phyloP scores from a whole-genome alignment of 805 yeast genomes.

The Saturnispora galanensis region DNA sequence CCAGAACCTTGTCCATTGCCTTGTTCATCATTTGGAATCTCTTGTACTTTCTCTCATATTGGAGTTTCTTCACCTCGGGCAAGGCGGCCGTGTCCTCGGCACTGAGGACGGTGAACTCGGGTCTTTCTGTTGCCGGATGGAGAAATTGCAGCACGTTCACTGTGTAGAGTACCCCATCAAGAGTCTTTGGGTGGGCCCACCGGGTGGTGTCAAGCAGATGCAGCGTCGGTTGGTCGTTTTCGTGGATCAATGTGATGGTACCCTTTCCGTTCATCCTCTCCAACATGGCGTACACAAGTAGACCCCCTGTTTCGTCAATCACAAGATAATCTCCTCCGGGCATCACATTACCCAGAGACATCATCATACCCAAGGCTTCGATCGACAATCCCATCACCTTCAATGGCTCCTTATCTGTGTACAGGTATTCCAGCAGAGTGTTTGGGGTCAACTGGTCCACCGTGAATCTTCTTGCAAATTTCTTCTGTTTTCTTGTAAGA shows the following conservation, averaged over 20 bases:
- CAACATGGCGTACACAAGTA: slow-evolving; percentile 73
- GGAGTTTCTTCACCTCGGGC: slow-evolving; percentile 51
- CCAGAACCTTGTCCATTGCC: slow-evolving; percentile 40
- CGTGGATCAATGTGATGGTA: slow-evolving; percentile 65
- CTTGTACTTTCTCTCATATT: slow-evolving; percentile 55
- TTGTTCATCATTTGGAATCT: slow-evolving; percentile 43
- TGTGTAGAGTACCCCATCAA: slow-evolving; percentile 34
- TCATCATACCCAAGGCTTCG: slow-evolving; percentile 69
- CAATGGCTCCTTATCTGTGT: slow-evolving; percentile 65
- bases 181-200: slow-evolving; percentile 32
- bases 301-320: slow-evolving; percentile 91
- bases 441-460: slow-evolving; percentile 67
- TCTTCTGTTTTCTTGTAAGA: slow-evolving; percentile 81
- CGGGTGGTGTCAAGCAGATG: slow-evolving; percentile 62
- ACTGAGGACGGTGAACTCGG: slow-evolving; percentile 33
- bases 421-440: slow-evolving; percentile 55
- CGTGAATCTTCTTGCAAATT: slow-evolving; percentile 78
- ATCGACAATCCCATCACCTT: slow-evolving; percentile 72
- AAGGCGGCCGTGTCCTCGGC: slow-evolving; percentile 45
- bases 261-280: slow-evolving; percentile 85
- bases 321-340: slow-evolving; percentile 87
- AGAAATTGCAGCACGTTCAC: slow-evolving; percentile 72
- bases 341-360: slow-evolving; percentile 71
- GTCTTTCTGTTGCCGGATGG: slow-evolving; percentile 58
- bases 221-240: slow-evolving; percentile 84